Evolutionary conservation across 1,284 basidiomycete genomes (phyloP).

Genomic region (Thecaphora thlaspeos): DNA sequence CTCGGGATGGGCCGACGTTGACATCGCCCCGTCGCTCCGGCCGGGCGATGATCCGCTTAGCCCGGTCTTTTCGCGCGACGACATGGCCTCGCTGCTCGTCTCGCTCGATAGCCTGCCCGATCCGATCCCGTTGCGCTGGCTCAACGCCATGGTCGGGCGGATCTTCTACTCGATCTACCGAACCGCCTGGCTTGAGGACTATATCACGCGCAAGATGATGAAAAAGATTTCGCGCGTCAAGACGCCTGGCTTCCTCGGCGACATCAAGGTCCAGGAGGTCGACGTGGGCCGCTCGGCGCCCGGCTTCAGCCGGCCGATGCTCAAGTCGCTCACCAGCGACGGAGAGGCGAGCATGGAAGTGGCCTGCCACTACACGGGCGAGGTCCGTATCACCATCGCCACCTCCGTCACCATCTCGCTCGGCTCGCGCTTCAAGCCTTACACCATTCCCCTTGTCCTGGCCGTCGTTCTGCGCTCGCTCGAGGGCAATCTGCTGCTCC

Average conservation of each 20-base stretch:
- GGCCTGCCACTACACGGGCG: slow-evolving; percentile 79
- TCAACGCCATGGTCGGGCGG: slow-evolving; percentile 88
- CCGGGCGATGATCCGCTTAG: slow-evolving; percentile 58
- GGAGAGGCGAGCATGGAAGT: slow-evolving; percentile 87
- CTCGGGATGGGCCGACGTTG: slow-evolving; percentile 11
- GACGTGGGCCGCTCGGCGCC: slow-evolving; percentile 78
- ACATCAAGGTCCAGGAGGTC: slow-evolving; percentile 82
- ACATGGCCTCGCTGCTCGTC: slow-evolving; percentile 80
- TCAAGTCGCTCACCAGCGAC: slow-evolving; percentile 88
- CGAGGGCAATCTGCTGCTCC: slow-evolving; percentile 84
- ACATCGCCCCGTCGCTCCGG: slow-evolving; percentile 4
- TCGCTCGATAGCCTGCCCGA: slow-evolving; percentile 88
- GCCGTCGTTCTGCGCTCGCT: slow-evolving; percentile 80
- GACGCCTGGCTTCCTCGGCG: slow-evolving; percentile 78
- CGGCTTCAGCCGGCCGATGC: slow-evolving; percentile 76
- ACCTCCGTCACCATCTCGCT: slow-evolving; percentile 82
- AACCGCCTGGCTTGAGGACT: slow-evolving; percentile 74
- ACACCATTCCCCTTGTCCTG: slow-evolving; percentile 82
- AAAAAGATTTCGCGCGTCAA: slow-evolving; percentile 89
- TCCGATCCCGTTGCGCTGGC: slow-evolving; percentile 92
- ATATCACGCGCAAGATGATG: slow-evolving; percentile 84
- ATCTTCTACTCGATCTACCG: slow-evolving; percentile 88
- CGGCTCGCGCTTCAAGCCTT: slow-evolving; percentile 72
- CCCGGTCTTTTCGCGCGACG: slow-evolving; percentile 69
- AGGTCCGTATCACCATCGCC: slow-evolving; percentile 82